Evolutionary conservation across 345 rosid genomes (phyloP).

Genomic region (Acer campestre): DNA sequence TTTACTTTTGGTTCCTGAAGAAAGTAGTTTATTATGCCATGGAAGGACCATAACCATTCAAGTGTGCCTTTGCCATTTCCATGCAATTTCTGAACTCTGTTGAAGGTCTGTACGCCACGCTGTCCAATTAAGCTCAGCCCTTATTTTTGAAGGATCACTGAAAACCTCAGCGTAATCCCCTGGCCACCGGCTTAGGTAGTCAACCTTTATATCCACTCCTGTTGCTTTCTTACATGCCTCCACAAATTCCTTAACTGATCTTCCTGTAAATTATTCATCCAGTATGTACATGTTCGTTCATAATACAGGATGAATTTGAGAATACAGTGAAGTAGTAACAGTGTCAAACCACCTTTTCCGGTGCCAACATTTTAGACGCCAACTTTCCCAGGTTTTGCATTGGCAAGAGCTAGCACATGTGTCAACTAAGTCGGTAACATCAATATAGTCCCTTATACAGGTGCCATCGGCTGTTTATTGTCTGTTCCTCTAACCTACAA

Average conservation of each 20-base stretch:
- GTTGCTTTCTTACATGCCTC: constrained; percentile 66
- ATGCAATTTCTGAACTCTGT: constrained; percentile 54
- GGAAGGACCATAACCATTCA: constrained; percentile 48
- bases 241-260: constrained; percentile 65
- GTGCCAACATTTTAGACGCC: constrained; percentile 69
- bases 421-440: constrained; percentile 61
- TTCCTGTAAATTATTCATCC: constrained; percentile 39
- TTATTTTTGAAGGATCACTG: constrained; percentile 56
- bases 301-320: neutral
- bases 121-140: constrained; percentile 58
- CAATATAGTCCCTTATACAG: constrained; percentile 58
- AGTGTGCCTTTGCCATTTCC: constrained; percentile 72
- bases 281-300: neutral
- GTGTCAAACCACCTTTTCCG: constrained; percentile 44
- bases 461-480: constrained; percentile 60
- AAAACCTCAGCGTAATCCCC: constrained; percentile 65
- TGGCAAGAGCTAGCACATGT: constrained; percentile 66
- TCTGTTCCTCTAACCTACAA: constrained; percentile 62
- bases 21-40: neutral
- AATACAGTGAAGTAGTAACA: neutral
- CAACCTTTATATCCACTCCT: constrained; percentile 44
- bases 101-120: constrained; percentile 54
- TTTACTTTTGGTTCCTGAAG: neutral
- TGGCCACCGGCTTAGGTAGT: constrained; percentile 48
- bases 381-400: constrained; percentile 47